phyloP scores from a whole-genome alignment of 2,329 filamentous ascomycete genomes.

The Fusarium sp. region DNA sequence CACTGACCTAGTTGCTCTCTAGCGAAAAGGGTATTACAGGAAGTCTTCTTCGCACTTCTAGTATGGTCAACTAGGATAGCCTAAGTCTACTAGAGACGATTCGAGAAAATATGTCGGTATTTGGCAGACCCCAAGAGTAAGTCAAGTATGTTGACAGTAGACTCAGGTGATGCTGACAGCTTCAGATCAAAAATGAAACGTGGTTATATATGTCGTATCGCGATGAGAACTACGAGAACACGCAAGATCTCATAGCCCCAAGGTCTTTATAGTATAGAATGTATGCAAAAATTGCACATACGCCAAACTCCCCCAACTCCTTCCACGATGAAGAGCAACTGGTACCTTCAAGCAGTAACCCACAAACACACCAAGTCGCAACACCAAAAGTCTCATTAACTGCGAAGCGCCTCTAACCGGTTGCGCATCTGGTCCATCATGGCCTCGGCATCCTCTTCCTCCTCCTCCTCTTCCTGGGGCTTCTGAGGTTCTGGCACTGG shows the following conservation, averaged over 20 bases:
- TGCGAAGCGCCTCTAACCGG: conserved; percentile 89
- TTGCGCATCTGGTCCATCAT: conserved; percentile 96
- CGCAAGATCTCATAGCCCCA: background rate
- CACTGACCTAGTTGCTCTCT: background rate
- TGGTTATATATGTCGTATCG: background rate
- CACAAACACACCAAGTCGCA: background rate
- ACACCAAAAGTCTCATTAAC: conserved; percentile 58
- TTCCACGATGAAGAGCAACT: conserved; percentile 31
- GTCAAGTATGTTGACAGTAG: background rate
- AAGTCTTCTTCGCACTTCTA: background rate
- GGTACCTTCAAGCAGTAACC: conserved; percentile 11
- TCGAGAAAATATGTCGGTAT: background rate
- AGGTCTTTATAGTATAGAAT: conserved; percentile 23
- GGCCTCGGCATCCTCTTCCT: conserved; percentile 85
- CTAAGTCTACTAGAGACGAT: background rate
- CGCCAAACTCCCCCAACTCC: conserved; percentile 40
- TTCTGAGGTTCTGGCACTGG: conserved; percentile 67
- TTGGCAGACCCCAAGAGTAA: background rate
- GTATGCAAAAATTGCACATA: conserved; percentile 35
- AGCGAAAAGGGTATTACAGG: no score
- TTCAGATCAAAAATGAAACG: background rate
- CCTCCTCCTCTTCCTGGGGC: conserved; percentile 65
- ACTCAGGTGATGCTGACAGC: background rate
- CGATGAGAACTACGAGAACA: background rate
- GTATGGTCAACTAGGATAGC: no score